phyloP scores from a whole-genome alignment of 805 yeast species.

The Yamadazyma scolyti region DNA sequence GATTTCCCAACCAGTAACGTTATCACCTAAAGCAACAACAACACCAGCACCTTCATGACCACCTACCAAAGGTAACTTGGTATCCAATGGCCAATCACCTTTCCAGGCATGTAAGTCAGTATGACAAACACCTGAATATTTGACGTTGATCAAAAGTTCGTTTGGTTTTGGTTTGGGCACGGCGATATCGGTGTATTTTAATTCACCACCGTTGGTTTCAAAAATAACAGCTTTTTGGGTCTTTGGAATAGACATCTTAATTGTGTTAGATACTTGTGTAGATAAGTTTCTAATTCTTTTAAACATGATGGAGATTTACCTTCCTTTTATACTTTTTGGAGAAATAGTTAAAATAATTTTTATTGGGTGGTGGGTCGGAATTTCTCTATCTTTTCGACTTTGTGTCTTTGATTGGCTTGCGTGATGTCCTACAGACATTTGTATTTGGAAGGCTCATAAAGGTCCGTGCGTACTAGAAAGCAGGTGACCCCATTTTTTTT shows the following conservation, averaged over 20 bases:
- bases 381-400: too few relatives aligned
- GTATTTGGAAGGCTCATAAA: too few relatives aligned
- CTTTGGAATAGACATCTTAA: constrained; percentile 26
- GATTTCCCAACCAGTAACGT: constrained; percentile 40
- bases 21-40: constrained; percentile 39
- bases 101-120: constrained; percentile 47
- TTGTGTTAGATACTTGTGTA: constrained; percentile 3
- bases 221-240: constrained; percentile 43
- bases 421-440: too few relatives aligned
- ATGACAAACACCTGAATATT: constrained; percentile 46
- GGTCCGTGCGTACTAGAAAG: too few relatives aligned
- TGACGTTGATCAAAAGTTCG: constrained; percentile 40
- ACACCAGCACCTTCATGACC: constrained; percentile 50
- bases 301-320: too few relatives aligned
- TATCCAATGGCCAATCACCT: constrained; percentile 44
- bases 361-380: too few relatives aligned
- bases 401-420: too few relatives aligned
- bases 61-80: constrained; percentile 45
- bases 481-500: too few relatives aligned
- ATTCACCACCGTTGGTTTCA: constrained; percentile 41
- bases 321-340: too few relatives aligned
- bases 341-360: too few relatives aligned
- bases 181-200: constrained; percentile 38
- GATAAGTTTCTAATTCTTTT: too few relatives aligned
- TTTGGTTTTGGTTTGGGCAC: constrained; percentile 40